phyloP scores from a whole-genome alignment of 2,329 filamentous ascomycete species.

The Alternaria brassicicola region DNA sequence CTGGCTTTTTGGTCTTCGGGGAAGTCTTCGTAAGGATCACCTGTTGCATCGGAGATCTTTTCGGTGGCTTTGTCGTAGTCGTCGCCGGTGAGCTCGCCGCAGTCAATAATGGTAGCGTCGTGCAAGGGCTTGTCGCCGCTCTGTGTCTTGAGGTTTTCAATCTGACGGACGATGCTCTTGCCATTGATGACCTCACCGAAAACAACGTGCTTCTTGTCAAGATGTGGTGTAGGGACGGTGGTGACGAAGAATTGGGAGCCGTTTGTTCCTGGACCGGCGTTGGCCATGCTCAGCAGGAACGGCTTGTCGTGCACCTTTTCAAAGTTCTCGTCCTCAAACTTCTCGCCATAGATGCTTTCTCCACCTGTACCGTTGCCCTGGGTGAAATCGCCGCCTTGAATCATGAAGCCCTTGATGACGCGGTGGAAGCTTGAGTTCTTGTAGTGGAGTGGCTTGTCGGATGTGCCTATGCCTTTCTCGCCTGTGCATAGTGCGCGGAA shows the following conservation, averaged over 20 bases:
- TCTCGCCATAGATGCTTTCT: conserved; percentile 96
- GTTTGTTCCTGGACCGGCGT: conserved; percentile 92
- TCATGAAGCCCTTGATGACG: conserved; percentile 99
- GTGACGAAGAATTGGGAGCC: conserved; percentile 99
- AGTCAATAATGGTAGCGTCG: conserved; percentile 71
- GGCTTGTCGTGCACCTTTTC: conserved; percentile 88
- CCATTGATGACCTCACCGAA: conserved; percentile 94
- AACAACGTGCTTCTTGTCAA: conserved; percentile 96
- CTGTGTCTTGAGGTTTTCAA: conserved; percentile 82
- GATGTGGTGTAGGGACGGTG: conserved; percentile 90
- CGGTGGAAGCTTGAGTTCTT: conserved; percentile 93
- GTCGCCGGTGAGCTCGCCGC: conserved; percentile 79
- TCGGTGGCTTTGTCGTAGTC: conserved; percentile 70
- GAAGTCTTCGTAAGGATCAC: conserved; percentile 94
- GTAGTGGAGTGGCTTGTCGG: conserved; percentile 87
- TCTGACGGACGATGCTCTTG: conserved; percentile 86
- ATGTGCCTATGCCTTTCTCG: conserved; percentile 84
- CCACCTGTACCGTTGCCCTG: conserved; percentile 92
- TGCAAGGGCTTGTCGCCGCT: conserved; percentile 76
- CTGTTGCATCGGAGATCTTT: conserved; percentile 77
- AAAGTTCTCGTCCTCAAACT: conserved; percentile 98
- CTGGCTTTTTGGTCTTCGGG: conserved; percentile 75
- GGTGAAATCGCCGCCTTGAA: conserved; percentile 97
- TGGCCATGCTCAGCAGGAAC: conserved; percentile 96
- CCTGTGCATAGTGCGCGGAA: conserved; percentile 94